These are phyloP conservation scores for Encephalitozoon romaleae DNA, from an alignment of 371 early-diverging fungal species.

Conservation along the genomic window DNA sequence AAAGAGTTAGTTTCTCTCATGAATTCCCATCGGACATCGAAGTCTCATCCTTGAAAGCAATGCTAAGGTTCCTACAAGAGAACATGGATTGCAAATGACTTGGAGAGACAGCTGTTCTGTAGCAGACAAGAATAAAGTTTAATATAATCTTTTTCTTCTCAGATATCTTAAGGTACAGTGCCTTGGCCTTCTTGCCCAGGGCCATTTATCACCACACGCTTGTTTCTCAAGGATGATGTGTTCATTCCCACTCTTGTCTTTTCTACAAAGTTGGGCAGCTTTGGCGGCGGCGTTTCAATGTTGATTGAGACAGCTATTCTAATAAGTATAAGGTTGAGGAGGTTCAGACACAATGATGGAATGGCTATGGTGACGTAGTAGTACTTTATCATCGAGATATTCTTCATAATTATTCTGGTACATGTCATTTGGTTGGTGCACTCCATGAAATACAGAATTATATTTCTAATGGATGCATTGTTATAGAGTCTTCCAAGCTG, in stretches of 20 bases:
- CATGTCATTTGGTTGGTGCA: conserved; percentile 1
- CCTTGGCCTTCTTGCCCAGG: neutral
- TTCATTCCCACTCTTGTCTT: conserved; percentile 23
- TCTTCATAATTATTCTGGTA: neutral
- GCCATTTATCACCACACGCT: conserved; percentile 9
- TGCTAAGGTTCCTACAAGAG: conserved; percentile 10
- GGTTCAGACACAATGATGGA: conserved; percentile 8
- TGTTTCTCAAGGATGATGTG: conserved; percentile 16
- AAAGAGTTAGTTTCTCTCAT: neutral
- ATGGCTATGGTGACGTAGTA: neutral
- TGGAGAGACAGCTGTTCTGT: neutral
- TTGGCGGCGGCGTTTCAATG: conserved; percentile 1
- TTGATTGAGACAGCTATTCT: conserved; percentile 10
- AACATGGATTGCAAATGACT: neutral
- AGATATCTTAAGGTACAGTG: neutral
- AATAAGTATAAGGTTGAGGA: conserved; percentile 11
- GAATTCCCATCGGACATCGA: conserved; percentile 1
- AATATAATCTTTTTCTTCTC: neutral
- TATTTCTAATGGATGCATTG: neutral
- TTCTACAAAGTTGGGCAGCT: conserved; percentile 17
- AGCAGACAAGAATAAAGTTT: neutral
- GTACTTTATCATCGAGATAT: neutral
- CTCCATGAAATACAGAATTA: neutral
- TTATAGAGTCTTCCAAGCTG: neutral
- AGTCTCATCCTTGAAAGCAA: neutral